phyloP scores from a whole-genome alignment of 257 asterid genomes.

The Jasminum sambac region DNA sequence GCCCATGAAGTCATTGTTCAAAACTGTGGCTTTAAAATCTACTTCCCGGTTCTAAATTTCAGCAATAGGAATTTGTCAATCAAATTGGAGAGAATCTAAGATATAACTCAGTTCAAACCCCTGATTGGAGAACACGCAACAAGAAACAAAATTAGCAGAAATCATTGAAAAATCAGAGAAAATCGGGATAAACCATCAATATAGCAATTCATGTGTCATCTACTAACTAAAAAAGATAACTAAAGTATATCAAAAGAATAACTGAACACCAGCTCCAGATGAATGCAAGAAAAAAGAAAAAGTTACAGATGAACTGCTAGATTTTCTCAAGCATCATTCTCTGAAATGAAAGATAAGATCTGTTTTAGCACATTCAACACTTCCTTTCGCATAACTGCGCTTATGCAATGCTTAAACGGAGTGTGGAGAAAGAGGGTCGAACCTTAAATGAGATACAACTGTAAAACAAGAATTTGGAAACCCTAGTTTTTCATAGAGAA shows the following conservation, averaged over 20 bases:
- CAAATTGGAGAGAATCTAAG: not conserved
- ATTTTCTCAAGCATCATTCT: not conserved
- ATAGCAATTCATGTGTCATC: not conserved
- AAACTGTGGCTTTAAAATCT: slow-evolving; percentile 3
- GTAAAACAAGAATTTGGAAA: not conserved
- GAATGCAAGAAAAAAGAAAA: not conserved
- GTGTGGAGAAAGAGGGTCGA: not conserved
- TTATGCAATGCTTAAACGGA: not conserved
- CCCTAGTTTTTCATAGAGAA: not conserved
- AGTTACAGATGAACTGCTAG: not conserved
- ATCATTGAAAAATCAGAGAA: not conserved
- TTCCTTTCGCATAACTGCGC: not conserved
- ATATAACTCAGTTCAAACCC: not conserved
- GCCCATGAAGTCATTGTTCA: slow-evolving; percentile 80
- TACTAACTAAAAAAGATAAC: not conserved
- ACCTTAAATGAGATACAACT: not conserved
- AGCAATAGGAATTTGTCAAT: not conserved
- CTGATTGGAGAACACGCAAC: not conserved
- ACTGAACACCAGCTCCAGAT: not conserved
- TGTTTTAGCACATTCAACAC: not conserved
- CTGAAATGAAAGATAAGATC: not conserved
- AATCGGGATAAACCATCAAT: not conserved
- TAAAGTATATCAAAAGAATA: not conserved
- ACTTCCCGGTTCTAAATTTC: not conserved
- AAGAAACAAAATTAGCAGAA: not conserved